These are phyloP conservation scores for Mrakia gelida DNA, from an alignment of 768 basidiomycete species.

Conservation along the genomic window DNA sequence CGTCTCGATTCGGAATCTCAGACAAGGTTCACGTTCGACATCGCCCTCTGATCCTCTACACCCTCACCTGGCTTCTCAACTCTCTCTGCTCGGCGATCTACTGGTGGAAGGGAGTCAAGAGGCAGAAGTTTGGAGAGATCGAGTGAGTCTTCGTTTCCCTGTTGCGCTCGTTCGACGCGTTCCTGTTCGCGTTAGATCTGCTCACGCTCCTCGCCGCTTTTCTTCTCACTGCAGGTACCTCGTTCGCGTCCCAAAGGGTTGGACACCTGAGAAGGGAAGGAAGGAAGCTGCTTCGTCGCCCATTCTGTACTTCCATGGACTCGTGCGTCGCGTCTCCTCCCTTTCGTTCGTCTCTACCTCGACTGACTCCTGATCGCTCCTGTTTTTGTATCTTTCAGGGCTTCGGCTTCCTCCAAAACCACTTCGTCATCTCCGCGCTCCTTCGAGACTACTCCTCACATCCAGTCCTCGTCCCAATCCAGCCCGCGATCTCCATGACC, in stretches of 20 bases:
- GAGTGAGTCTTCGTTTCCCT: slow-evolving; percentile 59
- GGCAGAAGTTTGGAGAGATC: slow-evolving; percentile 52
- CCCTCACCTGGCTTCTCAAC: slow-evolving; percentile 36
- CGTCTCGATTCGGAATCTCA: slow-evolving; percentile 46
- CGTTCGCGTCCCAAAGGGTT: slow-evolving; percentile 62
- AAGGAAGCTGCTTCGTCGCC: slow-evolving; percentile 51
- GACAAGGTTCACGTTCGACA: slow-evolving; percentile 67
- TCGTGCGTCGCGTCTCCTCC: slow-evolving; percentile 62
- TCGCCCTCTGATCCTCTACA: slow-evolving; percentile 59
- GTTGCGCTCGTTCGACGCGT: not conserved
- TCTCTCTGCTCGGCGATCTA: slow-evolving; percentile 36
- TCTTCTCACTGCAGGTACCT: slow-evolving; percentile 56
- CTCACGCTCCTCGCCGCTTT: not conserved
- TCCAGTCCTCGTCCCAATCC: slow-evolving; percentile 71
- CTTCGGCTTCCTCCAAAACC: slow-evolving; percentile 49
- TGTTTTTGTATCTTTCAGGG: not conserved
- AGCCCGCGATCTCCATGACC: slow-evolving; percentile 81
- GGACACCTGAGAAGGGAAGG: slow-evolving; percentile 57
- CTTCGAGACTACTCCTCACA: slow-evolving; percentile 54
- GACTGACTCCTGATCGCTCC: not conserved
- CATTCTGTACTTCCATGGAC: slow-evolving; percentile 78
- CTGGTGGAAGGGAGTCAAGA: slow-evolving; percentile 44
- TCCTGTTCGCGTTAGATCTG: too few species aligned
- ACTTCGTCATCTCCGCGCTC: slow-evolving; percentile 51
- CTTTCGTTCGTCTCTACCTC: slow-evolving; percentile 39